A percentile compares a stretch with the other conserved stretches of the same genome.
These are phyloP conservation scores for Bipolaris zeicola DNA, from an alignment of 2,329 filamentous ascomycete species.

Conservation along the genomic window DNA sequence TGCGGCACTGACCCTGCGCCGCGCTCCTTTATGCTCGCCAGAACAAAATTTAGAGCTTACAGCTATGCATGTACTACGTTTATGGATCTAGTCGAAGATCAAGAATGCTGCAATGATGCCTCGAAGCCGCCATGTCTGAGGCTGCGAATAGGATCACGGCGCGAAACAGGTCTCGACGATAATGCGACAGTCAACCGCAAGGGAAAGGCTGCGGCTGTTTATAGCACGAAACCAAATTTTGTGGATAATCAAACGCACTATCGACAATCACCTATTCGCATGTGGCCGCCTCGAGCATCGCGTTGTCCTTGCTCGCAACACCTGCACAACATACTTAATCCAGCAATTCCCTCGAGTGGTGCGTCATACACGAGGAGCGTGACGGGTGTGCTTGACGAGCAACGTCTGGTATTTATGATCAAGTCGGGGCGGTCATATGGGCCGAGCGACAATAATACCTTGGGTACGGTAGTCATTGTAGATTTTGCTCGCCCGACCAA, in stretches of 20 bases:
- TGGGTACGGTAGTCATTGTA: slow-evolving; percentile 41
- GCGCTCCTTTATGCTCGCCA: slow-evolving; percentile 57
- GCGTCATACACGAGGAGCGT: slow-evolving; percentile 23
- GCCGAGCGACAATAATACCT: slow-evolving; percentile 21
- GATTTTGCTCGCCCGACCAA: slow-evolving; percentile 34
- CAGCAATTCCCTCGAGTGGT: slow-evolving; percentile 16
- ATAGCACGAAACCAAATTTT: slow-evolving; percentile 1
- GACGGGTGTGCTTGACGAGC: slow-evolving; percentile 38
- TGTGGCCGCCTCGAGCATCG: slow-evolving; percentile 44
- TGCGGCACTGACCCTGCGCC: slow-evolving; percentile 53
- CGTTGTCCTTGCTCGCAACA: slow-evolving; percentile 35
- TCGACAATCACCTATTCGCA: slow-evolving; percentile 34
- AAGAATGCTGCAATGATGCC: slow-evolving; percentile 43
- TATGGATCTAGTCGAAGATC: slow-evolving; percentile 64
- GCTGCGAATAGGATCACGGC: slow-evolving; percentile 58
- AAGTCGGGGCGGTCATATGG: slow-evolving; percentile 29
- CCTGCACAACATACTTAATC: slow-evolving; percentile 44
- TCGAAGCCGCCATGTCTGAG: slow-evolving; percentile 50
- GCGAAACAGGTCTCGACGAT: slow-evolving; percentile 36
- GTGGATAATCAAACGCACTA: slow-evolving; percentile 28
- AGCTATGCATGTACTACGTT: slow-evolving; percentile 60
- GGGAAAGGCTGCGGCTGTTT: slow-evolving; percentile 10
- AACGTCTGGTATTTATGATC: slow-evolving; percentile 45
- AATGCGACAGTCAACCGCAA: neutral
- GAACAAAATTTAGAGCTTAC: slow-evolving; percentile 63